phyloP scores from a whole-genome alignment of 1,284 basidiomycete genomes.

The Trichosporon asahii region DNA sequence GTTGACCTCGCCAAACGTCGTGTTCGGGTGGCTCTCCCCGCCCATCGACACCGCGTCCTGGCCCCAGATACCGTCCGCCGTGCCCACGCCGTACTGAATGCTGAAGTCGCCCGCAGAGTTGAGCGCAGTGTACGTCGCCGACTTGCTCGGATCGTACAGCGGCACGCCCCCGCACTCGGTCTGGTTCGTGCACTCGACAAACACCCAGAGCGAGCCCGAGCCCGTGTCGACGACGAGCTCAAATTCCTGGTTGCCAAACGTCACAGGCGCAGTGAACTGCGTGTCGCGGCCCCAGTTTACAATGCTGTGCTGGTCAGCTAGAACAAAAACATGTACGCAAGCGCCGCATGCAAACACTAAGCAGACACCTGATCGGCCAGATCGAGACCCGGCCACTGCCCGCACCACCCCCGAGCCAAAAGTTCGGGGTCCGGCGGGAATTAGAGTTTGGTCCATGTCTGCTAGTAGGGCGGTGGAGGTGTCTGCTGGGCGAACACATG shows the following conservation, averaged over 20 bases:
- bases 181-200: conserved; percentile 24
- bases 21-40: not conserved
- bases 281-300: conserved; percentile 7
- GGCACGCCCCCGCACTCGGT: conserved; percentile 26
- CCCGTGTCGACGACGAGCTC: conserved; percentile 60
- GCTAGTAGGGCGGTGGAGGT: not conserved
- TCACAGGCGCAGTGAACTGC: not conserved
- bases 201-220: conserved; percentile 57
- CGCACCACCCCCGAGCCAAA: conserved; percentile 5
- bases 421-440: not conserved
- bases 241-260: conserved; percentile 52
- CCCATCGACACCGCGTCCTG: conserved; percentile 4
- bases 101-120: conserved; percentile 25
- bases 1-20: conserved; percentile 7
- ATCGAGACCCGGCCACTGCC: not conserved
- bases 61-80: conserved; percentile 7
- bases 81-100: conserved; percentile 6
- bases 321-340: not conserved
- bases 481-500: not conserved
- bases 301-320: not conserved
- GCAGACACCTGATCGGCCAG: not conserved
- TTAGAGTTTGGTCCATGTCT: not conserved
- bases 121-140: conserved; percentile 35
- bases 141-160: conserved; percentile 18
- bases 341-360: not conserved